Base-by-base conservation (phyloP, 2,329 filamentous ascomycete species). In the Scedosporium aurantiacum region DNA sequence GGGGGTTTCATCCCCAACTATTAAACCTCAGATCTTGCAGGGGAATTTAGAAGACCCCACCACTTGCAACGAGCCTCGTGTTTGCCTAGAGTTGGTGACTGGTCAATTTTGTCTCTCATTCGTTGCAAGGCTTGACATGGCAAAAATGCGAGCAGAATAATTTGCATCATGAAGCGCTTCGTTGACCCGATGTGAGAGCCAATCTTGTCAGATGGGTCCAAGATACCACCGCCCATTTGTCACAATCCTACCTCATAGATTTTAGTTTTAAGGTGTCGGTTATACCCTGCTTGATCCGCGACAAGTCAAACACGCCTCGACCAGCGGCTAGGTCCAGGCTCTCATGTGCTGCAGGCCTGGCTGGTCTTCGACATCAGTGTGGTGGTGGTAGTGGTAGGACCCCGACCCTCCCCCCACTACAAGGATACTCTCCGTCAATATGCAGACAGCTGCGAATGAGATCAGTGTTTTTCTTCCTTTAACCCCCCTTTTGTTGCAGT, bases 251-350 rank as follows among this genome's bases (percentile, higher is more conserved):
- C n/a, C 12, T 21, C 12, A 2, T 21, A 23, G 47, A 5, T 47
- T 7, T 47, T 47, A n/a, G 43, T 41, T n/a, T 10, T n/a, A 50
- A 23, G 5, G 52, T 16, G 21, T 37, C 27, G 32, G 54, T 27
- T 32, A 57, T 37, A 57, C 54, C 28, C 55, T 60, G 63, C 64
- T 61, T 65, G 64, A 65, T 65, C 61, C 60, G 63, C 64, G 61
- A 61, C 63, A 62, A 63, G 61, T 63, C 61, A 62, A 65, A 65
- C 64, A 56, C 58, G 54, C 18, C 50, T 23, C 50, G 23, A 5
- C 50, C 18, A 54, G 18, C 50, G 7, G 21, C 50, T 21, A 54
- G 50, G 43, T n/a, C 43, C n/a, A 18, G 43, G 43, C 2, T 47
- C 43, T 23, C 21, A 54, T 5, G 23, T 54, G 6, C 50, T n/a